phyloP scores from a whole-genome alignment of 306 rosid species.

The Vachellia pachyceras region DNA sequence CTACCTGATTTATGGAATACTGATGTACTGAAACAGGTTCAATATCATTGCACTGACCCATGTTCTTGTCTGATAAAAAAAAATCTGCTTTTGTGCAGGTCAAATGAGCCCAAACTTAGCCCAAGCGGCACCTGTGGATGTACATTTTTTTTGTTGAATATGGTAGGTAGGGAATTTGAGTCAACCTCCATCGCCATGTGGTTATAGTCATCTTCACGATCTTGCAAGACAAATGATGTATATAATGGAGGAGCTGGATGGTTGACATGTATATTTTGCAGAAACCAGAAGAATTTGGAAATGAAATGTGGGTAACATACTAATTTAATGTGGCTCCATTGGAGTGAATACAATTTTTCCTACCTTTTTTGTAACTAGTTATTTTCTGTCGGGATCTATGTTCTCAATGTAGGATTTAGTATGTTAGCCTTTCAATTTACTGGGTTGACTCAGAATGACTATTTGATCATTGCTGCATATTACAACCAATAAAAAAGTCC shows the following conservation, averaged over 20 bases:
- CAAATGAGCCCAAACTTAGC: not conserved
- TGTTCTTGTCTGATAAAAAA: no score
- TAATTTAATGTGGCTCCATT: not conserved
- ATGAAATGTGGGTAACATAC: not conserved
- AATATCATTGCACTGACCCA: not conserved
- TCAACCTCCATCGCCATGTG: not conserved
- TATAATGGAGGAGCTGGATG: not conserved
- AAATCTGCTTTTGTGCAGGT: no score
- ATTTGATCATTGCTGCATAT: not conserved
- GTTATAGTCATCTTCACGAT: constrained; percentile 6
- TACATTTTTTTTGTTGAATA: not conserved
- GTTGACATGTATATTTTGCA: not conserved
- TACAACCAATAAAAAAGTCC: not conserved
- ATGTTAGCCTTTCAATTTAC: constrained; percentile 5
- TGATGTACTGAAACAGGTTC: not conserved
- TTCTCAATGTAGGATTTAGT: not conserved
- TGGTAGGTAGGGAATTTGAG: constrained; percentile 8
- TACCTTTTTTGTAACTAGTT: not conserved
- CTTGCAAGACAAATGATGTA: not conserved
- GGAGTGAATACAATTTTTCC: not conserved
- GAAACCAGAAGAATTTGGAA: not conserved
- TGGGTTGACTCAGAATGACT: not conserved
- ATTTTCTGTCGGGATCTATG: not conserved
- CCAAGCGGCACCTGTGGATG: not conserved
- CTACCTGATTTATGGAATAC: not conserved